Evolutionary conservation across 495 filamentous ascomycete genomes (phyloP).

Genomic region (Aspergillus saccharolyticus): DNA sequence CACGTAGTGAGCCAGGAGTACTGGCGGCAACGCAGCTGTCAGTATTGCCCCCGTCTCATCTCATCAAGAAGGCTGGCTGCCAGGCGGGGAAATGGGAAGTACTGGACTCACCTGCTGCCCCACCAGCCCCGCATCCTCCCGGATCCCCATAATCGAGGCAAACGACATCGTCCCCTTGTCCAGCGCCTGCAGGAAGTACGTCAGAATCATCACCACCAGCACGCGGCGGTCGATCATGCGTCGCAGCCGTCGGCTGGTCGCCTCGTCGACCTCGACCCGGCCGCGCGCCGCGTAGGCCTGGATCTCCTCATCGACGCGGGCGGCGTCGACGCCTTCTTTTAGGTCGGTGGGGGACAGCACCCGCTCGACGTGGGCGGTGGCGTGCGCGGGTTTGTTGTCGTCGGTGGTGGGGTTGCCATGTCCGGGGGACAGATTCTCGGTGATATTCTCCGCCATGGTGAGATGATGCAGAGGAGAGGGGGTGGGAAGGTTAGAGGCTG

Average conservation of each 20-base stretch:
- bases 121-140: slow-evolving; percentile 46
- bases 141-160: slow-evolving; percentile 65
- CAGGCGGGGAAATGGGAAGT: too few species aligned
- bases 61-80: too few species aligned
- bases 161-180: slow-evolving; percentile 69
- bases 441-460: not conserved
- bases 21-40: too few species aligned
- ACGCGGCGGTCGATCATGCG: slow-evolving; percentile 52
- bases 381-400: slow-evolving; percentile 13
- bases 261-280: slow-evolving; percentile 47
- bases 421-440: not conserved
- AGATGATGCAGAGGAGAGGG: not conserved
- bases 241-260: slow-evolving; percentile 47
- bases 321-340: slow-evolving; percentile 48
- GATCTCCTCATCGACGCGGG: slow-evolving; percentile 58
- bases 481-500: too few species aligned
- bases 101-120: slow-evolving; percentile 48
- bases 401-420: not conserved
- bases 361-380: slow-evolving; percentile 47
- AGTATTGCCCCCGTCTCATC: too few species aligned
- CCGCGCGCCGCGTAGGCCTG: slow-evolving; percentile 54
- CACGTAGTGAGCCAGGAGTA: slow-evolving; percentile 52
- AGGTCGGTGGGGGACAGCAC: slow-evolving; percentile 35
- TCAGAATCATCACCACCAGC: slow-evolving; percentile 44
- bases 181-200: slow-evolving; percentile 68